Base-by-base conservation (phyloP, 75 land plant species). In the Larix kaempferi region DNA sequence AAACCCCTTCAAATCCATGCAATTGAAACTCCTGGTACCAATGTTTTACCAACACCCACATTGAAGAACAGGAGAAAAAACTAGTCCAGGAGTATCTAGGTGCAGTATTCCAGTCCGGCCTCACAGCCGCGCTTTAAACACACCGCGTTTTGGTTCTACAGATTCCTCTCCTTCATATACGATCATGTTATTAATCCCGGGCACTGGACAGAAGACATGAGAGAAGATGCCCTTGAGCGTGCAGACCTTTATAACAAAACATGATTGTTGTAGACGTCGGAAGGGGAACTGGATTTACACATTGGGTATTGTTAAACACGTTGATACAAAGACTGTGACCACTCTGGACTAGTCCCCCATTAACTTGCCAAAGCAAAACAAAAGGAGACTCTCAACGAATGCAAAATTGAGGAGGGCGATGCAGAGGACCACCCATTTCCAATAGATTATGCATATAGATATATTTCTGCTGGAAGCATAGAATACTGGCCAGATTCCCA, bases 401-500 rank as follows among this genome's bases (percentile, higher is more conserved):
- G 87, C 76, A 85, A 66, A 59, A 84, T 84, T 25, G 67, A 79
- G 15, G 82, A 83, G 63, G 86, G 82, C 4, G 86, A 85, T 66
- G 87, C 87, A 21, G 86, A 85, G 78, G 86, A 85, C 61, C 81
- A 83, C 67, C 82, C 82, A 15, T 85, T 85, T 67, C 59, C 44
- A 29, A 85, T 79, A 0, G 86, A 85, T 57, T 85, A 79, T 66
- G 87, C 81, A 6, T 85, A 85, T 75, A 86, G 87, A 74, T 85
- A 82, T 52, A 75, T 85, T 5, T 85, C 86, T 79, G 87, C 86
- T 71, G 86, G 87, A 79, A 85, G 86, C 82, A 79, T 57, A 74
- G 99, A 97, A 86, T 94, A 97, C 80, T 97, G 99, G 99, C 99
- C 99, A 58, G 99, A 97, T 61, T 95, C 99, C 25, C 99, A 97